Base-by-base conservation (phyloP, 164 flowering plant species). In the Taxillus chinensis region DNA sequence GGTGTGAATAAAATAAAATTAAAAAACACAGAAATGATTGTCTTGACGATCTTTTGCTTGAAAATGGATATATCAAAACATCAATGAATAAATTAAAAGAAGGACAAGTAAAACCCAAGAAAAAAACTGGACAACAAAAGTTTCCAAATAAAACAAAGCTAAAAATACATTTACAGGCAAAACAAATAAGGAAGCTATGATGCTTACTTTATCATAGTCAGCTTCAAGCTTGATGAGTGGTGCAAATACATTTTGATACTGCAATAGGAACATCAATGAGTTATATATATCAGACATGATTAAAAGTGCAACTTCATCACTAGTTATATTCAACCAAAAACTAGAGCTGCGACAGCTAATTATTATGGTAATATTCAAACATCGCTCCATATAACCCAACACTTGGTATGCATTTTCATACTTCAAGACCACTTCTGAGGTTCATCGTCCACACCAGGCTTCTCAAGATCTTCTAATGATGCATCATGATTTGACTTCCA, bases 401-500 rank as follows among this genome's bases (percentile, higher is more conserved):
- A n/a, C n/a, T n/a, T n/a, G n/a, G 65, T 91, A 95, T 43, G 99
- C 99, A 83, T 95, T 97, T 76, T 89, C 97, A 77, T 95, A 91
- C 70, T 95, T 95, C 74, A 83, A 73, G 37, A 73, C 95, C 13
- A 95, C 97, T 71, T 92, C 76, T 95, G 97, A 62, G 99, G 99
- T 59, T 95, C 99, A 73, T 95, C 99, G 73, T 95, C 99, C 27
- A 95, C 96, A 61, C 99, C 99, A 79, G 99, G 99, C 77, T 95
- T 95, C 83, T 95, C 97, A 75, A 95, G 97, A 74, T 95, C 99
- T 75, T 91, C 96, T 55, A 95, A 73, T 37, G 95, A 69, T 48
- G 99, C 99, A 83, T 95, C 97, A 64, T 97, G 99, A 68, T 95
- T 95, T 49, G 93, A 78, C 74, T 95, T 95, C 99, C 97, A 95